Percentiles rank a stretch among this genome's conserved stretches.
Conservation (phyloP, 306 rosid genomes). For the Cicer judaicum region DNA sequence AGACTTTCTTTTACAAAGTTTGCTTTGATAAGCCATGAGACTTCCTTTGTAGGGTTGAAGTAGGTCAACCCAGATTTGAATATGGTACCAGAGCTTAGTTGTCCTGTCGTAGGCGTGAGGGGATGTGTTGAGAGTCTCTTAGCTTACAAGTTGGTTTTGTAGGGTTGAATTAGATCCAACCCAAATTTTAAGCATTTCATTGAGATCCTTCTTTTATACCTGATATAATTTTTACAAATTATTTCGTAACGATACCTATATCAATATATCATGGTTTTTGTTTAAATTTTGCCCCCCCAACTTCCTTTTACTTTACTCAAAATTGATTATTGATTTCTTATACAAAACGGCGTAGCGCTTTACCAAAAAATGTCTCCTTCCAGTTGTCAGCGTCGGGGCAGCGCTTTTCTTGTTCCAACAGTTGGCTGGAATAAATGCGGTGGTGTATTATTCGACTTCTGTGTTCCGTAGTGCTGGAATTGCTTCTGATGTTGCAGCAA, state of each 20-base stretch:
- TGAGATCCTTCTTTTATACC: not conserved
- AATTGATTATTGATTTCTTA: slow-evolving; percentile 15
- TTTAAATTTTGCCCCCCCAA: not conserved
- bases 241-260: not conserved
- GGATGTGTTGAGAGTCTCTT: too few relatives aligned
- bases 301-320: slow-evolving; percentile 4
- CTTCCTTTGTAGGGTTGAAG: not conserved
- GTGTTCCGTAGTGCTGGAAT: slow-evolving; percentile 97
- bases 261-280: slow-evolving; percentile 6
- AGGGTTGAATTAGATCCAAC: too few relatives aligned
- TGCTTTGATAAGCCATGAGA: not conserved
- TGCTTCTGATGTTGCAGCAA: slow-evolving; percentile 96
- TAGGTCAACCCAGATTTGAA: too few relatives aligned
- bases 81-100: too few relatives aligned
- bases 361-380: slow-evolving; percentile 42
- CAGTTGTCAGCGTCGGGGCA: slow-evolving; percentile 98
- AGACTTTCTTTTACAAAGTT: not conserved
- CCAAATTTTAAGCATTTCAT: not conserved
- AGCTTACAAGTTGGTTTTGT: too few relatives aligned
- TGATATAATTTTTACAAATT: not conserved
- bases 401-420: slow-evolving; percentile 96
- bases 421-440: slow-evolving; percentile 95
- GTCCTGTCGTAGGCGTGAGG: too few relatives aligned
- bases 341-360: slow-evolving; percentile 13
- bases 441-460: slow-evolving; percentile 93